Percentiles rank a stretch among this genome's conserved stretches.
phyloP scores from a whole-genome alignment of 768 basidiomycete species.

The Tricholoma flavovirens region DNA sequence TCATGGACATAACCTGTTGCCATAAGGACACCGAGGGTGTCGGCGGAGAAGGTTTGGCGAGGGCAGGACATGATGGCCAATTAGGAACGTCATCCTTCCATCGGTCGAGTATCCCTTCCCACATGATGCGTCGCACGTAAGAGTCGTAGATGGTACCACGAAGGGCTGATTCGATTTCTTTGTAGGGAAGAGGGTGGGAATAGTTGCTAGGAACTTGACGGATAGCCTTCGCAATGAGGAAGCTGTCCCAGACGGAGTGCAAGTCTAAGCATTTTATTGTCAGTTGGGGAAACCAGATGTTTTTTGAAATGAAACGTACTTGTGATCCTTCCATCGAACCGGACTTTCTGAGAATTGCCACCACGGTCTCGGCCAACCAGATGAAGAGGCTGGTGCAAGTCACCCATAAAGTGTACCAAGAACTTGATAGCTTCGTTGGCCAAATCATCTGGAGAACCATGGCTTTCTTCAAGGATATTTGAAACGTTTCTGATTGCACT shows the following conservation, averaged over 20 bases:
- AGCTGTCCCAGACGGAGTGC: constrained; percentile 83
- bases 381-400: constrained; percentile 92
- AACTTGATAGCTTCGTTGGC: constrained; percentile 87
- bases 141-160: constrained; percentile 83
- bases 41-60: neutral
- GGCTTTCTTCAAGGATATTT: constrained; percentile 48
- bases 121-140: constrained; percentile 79
- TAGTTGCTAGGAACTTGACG: constrained; percentile 74
- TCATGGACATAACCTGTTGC: constrained; percentile 24
- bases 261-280: constrained; percentile 43
- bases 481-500: constrained; percentile 78
- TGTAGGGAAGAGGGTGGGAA: constrained; percentile 61
- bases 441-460: constrained; percentile 21
- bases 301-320: constrained; percentile 40
- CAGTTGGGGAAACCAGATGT: constrained; percentile 2
- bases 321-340: constrained; percentile 64
- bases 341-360: constrained; percentile 75
- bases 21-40: constrained; percentile 14
- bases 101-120: constrained; percentile 72
- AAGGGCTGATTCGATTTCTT: constrained; percentile 59
- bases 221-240: constrained; percentile 78
- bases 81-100: constrained; percentile 53
- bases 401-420: constrained; percentile 89
- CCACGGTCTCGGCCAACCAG: constrained; percentile 84
- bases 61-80: constrained; percentile 59